A percentile compares a stretch with the other conserved stretches of the same genome.
Conservation (phyloP, 345 rosid genomes). For the Lepidium sativum region DNA sequence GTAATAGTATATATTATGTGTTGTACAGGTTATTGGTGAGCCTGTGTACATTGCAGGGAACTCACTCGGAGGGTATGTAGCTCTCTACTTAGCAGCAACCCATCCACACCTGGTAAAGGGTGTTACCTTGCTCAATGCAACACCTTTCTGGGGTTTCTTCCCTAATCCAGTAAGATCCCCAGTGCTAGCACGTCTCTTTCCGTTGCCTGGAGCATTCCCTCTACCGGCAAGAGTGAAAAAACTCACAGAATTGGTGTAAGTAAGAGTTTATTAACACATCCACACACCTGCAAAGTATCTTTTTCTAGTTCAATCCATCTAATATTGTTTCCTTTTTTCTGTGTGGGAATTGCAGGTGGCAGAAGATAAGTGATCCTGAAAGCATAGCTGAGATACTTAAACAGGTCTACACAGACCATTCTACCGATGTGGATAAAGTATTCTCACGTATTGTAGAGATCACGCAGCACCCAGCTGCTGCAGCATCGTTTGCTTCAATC, state of each 20-base stretch:
- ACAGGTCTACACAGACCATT: conserved; percentile 88
- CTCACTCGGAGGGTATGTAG: conserved; percentile 90
- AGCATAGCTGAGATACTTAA: conserved; percentile 75
- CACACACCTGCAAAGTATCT: neutral
- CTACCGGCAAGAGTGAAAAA: conserved; percentile 72
- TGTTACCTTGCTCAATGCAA: conserved; percentile 81
- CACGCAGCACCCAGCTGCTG: conserved; percentile 90
- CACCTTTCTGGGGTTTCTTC: conserved; percentile 97
- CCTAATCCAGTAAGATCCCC: conserved; percentile 84
- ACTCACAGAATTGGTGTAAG: conserved; percentile 69
- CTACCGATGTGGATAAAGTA: conserved; percentile 73
- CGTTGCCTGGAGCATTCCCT: conserved; percentile 93
- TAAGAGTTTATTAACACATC: neutral
- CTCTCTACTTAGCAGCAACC: conserved; percentile 76
- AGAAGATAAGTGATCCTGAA: conserved; percentile 80
- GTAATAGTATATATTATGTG: conserved; percentile 8
- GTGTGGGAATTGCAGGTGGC: conserved; percentile 50
- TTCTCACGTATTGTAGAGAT: conserved; percentile 64
- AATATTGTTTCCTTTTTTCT: neutral
- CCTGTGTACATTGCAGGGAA: conserved; percentile 88
- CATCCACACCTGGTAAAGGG: conserved; percentile 85
- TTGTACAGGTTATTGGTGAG: conserved; percentile 69
- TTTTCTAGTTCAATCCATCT: neutral
- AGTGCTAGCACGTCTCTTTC: conserved; percentile 54
- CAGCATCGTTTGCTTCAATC: conserved; percentile 86